Base-by-base conservation (phyloP, 192 early-diverging fungal species). In the Dissophora ornata region DNA sequence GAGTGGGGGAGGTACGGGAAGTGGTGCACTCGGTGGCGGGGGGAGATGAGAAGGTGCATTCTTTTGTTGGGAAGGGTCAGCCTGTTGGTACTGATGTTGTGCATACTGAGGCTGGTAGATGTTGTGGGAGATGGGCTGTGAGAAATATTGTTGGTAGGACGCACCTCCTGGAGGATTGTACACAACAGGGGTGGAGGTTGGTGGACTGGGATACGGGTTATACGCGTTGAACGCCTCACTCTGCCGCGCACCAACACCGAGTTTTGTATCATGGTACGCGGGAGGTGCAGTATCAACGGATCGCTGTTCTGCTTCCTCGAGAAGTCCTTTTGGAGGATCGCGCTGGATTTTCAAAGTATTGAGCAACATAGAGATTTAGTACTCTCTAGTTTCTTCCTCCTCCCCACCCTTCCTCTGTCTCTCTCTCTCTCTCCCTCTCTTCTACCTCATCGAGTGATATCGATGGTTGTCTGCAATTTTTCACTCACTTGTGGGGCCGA, bases 201-300 rank as follows among this genome's bases (percentile, higher is more conserved):
- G 62, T 30, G 62, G 62, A 21, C 62, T 63, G 7, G 62, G 62
- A 40, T 63, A 63, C 24, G 62, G 62, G 38, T 63, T 63, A 38
- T 50, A 49, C 10, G 24, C 47, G 18, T 4, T 15, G 22, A 18
- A 54, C 9, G 25, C 48, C 15, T 24, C 25, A 24, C 48, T 34
- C 29, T 48, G 59, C 4, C 36, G 59, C 36, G 22, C 47, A 11
- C n/a, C 44, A 15, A 12, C 21, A 12, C 29, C 45, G 0, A 24
- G 34, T 30, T 64, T 64, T n/a, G 62, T 0, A 19, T 53, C 50
- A 13, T 53, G 62, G 50, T 53, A 64, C 11, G 62, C 50, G 16
- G 50, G 59, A 33, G 45, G 47, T 15, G 59, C 59, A 34, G 22
- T 15, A 1, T 62, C 59, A 2, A 16, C 24, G 36, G 55, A 57